These are phyloP conservation scores for Asterionellopsis glacialis DNA, from an alignment of 108 stramenopile genomes.

Conservation along the genomic window DNA sequence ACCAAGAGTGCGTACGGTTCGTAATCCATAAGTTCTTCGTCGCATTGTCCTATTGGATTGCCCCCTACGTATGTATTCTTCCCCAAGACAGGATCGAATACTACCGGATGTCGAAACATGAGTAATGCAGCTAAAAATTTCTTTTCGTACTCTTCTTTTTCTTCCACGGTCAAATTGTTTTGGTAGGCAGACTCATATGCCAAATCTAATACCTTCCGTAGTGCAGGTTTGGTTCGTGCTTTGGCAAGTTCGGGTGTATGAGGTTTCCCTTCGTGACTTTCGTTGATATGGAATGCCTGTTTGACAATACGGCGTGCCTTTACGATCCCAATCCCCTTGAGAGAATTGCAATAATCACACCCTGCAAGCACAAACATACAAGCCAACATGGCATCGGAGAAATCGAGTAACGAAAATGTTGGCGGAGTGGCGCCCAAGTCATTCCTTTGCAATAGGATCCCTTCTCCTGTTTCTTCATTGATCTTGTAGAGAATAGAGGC, in stretches of 20 bases:
- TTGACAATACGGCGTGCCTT: conserved; percentile 76
- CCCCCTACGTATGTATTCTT: conserved; percentile 21
- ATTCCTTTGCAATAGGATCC: conserved; percentile 29
- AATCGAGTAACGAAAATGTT: conserved; percentile 46
- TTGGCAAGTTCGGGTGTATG: neutral
- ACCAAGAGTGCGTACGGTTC: conserved; percentile 56
- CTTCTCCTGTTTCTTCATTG: conserved; percentile 48
- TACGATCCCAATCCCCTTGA: conserved; percentile 84
- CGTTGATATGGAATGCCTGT: conserved; percentile 19
- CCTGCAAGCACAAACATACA: conserved; percentile 90
- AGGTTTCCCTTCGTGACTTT: neutral
- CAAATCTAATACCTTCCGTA: conserved; percentile 12
- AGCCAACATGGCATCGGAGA: conserved; percentile 84
- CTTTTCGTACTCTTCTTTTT: conserved; percentile 65
- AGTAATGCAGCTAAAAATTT: conserved; percentile 75
- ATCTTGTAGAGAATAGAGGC: conserved; percentile 81
- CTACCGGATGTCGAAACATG: conserved; percentile 89
- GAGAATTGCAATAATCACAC: conserved; percentile 88
- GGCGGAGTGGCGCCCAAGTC: conserved; percentile 33
- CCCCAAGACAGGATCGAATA: conserved; percentile 56
- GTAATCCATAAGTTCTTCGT: conserved; percentile 46
- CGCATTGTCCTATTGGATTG: neutral
- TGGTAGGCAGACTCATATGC: conserved; percentile 13
- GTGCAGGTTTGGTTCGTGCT: conserved; percentile 1
- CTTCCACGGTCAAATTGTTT: conserved; percentile 12